phyloP scores from a whole-genome alignment of 306 rosid species.

The Senna tora region DNA sequence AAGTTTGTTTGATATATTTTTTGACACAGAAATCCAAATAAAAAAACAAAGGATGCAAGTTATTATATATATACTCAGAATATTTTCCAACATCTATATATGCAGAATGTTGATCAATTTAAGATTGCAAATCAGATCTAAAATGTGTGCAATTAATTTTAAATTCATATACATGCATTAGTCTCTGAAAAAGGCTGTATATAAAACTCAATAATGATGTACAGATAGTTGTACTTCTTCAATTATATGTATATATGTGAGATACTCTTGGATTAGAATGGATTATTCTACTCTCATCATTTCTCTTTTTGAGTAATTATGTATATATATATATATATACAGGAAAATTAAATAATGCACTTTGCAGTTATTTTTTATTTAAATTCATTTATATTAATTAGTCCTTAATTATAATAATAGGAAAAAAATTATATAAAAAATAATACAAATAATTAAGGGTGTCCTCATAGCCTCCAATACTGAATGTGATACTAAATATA shows the following conservation, averaged over 20 bases:
- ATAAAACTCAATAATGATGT: constrained; percentile 18
- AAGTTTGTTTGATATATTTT: not conserved
- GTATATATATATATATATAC: not conserved
- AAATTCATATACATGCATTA: constrained; percentile 36
- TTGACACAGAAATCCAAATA: constrained; percentile 10
- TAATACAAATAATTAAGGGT: too few relatives aligned
- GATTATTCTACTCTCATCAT: constrained; percentile 9
- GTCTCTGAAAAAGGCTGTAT: constrained; percentile 7
- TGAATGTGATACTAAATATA: too few relatives aligned
- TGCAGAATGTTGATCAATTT: not conserved
- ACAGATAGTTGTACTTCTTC: constrained; percentile 35
- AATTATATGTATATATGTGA: constrained; percentile 22
- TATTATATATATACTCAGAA: not conserved
- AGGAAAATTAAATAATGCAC: not conserved
- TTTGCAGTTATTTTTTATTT: not conserved
- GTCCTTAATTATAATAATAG: not conserved
- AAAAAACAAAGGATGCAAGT: constrained; percentile 3
- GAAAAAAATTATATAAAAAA: too few relatives aligned
- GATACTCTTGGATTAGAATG: not conserved
- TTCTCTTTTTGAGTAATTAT: not conserved
- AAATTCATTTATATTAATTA: not conserved
- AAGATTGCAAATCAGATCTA: constrained; percentile 29
- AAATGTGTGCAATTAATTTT: not conserved
- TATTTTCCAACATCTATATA: constrained; percentile 31
- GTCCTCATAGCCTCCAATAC: too few relatives aligned